Conservation (phyloP, 2,329 filamentous ascomycete species). For the Saccharata proteae region DNA sequence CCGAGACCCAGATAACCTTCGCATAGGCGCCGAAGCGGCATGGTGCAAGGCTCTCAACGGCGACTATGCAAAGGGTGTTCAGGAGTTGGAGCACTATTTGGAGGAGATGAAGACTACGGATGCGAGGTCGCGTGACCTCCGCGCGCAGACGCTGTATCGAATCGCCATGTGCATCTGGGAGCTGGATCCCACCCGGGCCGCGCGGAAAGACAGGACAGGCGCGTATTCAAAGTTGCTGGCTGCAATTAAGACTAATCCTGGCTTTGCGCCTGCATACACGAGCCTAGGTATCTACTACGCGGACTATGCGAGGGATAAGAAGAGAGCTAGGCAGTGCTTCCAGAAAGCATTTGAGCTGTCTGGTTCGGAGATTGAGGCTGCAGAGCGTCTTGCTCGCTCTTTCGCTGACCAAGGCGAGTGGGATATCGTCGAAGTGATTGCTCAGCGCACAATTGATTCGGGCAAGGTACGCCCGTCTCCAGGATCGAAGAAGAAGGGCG, state of each 20-base stretch:
- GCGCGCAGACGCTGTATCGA: conserved; percentile 75
- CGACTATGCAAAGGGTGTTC: conserved; percentile 54
- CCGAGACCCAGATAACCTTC: conserved; percentile 61
- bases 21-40: conserved; percentile 73
- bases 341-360: conserved; percentile 94
- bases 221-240: conserved; percentile 76
- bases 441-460: conserved; percentile 85
- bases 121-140: conserved; percentile 53
- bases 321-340: conserved; percentile 80
- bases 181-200: conserved; percentile 57
- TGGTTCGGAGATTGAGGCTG: conserved; percentile 70
- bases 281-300: conserved; percentile 82
- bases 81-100: conserved; percentile 60
- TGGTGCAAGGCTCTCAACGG: conserved; percentile 85
- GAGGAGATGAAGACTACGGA: conserved; percentile 51
- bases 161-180: conserved; percentile 84
- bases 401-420: conserved; percentile 90
- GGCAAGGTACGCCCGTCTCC: conserved; percentile 82
- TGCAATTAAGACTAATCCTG: conserved; percentile 75
- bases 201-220: conserved; percentile 67
- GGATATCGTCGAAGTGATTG: conserved; percentile 90
- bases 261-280: conserved; percentile 82
- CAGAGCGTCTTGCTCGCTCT: conserved; percentile 69
- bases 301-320: conserved; percentile 80
- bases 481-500: conserved; percentile 82